Conservation (phyloP, 768 basidiomycete genomes). For the Boletus rex-veris region DNA sequence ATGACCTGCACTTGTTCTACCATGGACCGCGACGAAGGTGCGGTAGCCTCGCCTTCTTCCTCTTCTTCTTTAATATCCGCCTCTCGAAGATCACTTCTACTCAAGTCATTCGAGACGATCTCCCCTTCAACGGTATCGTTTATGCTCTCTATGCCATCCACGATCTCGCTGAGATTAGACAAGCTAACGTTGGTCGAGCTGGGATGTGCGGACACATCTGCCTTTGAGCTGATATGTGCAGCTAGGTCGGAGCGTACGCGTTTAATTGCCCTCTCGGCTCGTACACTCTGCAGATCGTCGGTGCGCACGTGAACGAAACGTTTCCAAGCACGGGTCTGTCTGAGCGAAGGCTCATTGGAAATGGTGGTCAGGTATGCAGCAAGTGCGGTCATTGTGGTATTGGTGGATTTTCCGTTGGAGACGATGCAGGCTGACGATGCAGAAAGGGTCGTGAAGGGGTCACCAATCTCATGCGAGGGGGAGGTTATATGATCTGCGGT, state of each 20-base stretch:
- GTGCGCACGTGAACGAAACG: conserved; percentile 82
- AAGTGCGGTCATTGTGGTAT: conserved; percentile 60
- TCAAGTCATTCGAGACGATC: conserved; percentile 11
- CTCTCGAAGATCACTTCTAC: conserved; percentile 16
- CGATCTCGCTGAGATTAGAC: conserved; percentile 31
- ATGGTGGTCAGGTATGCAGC: conserved; percentile 78
- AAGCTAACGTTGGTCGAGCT: conserved; percentile 28
- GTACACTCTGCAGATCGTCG: conserved; percentile 84
- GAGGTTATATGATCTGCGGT: conserved; percentile 38
- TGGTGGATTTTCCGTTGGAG: conserved; percentile 29
- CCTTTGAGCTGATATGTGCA: conserved; percentile 52
- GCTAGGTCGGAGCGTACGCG: conserved; percentile 82
- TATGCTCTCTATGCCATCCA: conserved; percentile 32
- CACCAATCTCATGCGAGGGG: conserved; percentile 54
- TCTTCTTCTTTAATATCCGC: conserved; percentile 27
- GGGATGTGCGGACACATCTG: conserved; percentile 22
- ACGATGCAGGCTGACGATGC: conserved; percentile 24
- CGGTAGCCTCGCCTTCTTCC: conserved; percentile 18
- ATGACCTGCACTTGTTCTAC: conserved; percentile 12
- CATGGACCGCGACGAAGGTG: conserved; percentile 2
- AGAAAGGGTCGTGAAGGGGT: conserved; percentile 55
- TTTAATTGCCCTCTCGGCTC: conserved; percentile 85
- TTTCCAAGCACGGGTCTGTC: conserved; percentile 72
- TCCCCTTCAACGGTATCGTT: conserved; percentile 26
- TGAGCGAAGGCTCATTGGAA: conserved; percentile 62